A percentile compares a stretch with the other conserved stretches of the same genome.
These are phyloP conservation scores for Fusarium guadeloupense DNA, from an alignment of 2,329 filamentous ascomycete species.

Conservation along the genomic window DNA sequence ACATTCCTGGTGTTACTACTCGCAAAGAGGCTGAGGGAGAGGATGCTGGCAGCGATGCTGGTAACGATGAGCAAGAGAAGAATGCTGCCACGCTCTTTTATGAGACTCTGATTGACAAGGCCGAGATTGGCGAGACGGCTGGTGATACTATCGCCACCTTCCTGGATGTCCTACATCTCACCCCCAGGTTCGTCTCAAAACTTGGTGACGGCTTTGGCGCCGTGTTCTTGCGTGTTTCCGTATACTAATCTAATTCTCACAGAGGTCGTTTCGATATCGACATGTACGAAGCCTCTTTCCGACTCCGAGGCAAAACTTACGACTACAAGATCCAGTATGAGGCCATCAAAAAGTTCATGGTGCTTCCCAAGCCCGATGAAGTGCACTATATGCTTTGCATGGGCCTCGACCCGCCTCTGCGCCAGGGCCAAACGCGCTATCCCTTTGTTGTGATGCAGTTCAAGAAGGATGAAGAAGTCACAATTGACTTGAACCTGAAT, in stretches of 20 bases:
- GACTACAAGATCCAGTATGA: constrained; percentile 99
- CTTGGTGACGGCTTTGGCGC: too few relatives aligned
- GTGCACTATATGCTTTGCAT: constrained; percentile 94
- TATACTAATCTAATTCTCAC: constrained; percentile 31
- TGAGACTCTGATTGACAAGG: constrained; percentile 96
- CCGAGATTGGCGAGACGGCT: constrained; percentile 98
- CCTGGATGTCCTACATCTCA: constrained; percentile 95
- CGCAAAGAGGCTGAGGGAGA: constrained; percentile 76
- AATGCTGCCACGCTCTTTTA: constrained; percentile 98
- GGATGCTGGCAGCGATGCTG: constrained; percentile 70
- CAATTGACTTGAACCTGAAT: constrained; percentile 94
- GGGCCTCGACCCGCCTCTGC: constrained; percentile 91
- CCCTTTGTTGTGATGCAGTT: constrained; percentile 99
- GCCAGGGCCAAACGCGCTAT: constrained; percentile 97
- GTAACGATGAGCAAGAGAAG: constrained; percentile 72
- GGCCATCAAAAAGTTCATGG: constrained; percentile 97
- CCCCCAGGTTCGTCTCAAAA: constrained; percentile 72
- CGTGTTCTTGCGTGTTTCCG: neutral
- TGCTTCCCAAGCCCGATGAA: constrained; percentile 98
- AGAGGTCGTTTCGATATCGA: constrained; percentile 99
- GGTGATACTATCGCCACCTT: constrained; percentile 98
- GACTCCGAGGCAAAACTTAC: constrained; percentile 97
- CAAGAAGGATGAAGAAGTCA: constrained; percentile 97
- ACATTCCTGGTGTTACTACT: constrained; percentile 90
- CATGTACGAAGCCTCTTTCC: constrained; percentile 98